Evolutionary conservation across 2,329 filamentous ascomycete genomes (phyloP), one percentile per base, ranked within the genome.

Genomic region (Chaetomium sp.): DNA sequence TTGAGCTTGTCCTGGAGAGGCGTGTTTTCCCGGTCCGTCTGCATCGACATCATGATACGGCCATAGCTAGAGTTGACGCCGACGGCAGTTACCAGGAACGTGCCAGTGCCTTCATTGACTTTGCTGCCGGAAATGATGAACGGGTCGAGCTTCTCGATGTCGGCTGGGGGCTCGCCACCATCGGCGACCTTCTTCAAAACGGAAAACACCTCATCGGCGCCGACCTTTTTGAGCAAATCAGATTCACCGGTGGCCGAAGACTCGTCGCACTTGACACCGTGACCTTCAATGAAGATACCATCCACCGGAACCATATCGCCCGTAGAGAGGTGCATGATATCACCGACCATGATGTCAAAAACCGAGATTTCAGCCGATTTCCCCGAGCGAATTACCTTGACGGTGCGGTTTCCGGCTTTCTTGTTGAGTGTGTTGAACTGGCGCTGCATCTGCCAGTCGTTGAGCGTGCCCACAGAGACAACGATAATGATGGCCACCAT

Each of bases 231-330:
- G 68, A 88, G 79, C 50, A 85, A 78, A 63, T 89, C 86, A 0
- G 85, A 88, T 70, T 89, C 86, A 61, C 86, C 86, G 11, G 86
- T 89, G 1, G 84, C 84, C 9, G 85, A 87, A 2, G 85, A 88
- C 65, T 89, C 86, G 62, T 89, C 86, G 64, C 85, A 89, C 67
- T 85, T 75, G 56, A 78, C 64, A 3, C 70, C 68, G 59, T 74
- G 73, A 5, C 75, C 74, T 14, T 78, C 74, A 58, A 89, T 84
- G 57, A 89, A 80, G 52, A 67, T 77, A 5, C 86, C 86, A 65
- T 89, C 86, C 1, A 84, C 85, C 0, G 86, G 85, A 40, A 89
- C 78, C 54, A 87, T 75, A 63, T 89, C 86, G 58, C 86, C 86
- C 1, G 85, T 82, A 57, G 85, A 82, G 8, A 89, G 72, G 66